phyloP scores from a whole-genome alignment of 2,329 filamentous ascomycete genomes.

The Pseudocercospora fijiensis region DNA sequence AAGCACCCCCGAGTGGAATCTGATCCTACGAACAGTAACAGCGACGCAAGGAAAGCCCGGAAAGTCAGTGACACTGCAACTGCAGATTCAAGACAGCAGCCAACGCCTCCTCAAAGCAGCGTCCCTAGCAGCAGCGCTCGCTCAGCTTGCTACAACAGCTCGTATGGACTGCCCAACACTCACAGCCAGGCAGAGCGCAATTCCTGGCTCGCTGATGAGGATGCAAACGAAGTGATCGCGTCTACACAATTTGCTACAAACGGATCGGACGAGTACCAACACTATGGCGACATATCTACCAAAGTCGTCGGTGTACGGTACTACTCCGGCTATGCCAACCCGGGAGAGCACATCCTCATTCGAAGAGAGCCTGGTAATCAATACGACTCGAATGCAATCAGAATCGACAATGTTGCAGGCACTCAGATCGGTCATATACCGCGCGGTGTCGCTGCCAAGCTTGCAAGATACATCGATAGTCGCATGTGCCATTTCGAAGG shows the following conservation, averaged over 20 bases:
- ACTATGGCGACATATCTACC: slow-evolving; percentile 45
- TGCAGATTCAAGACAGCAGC: not conserved
- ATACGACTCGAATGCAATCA: slow-evolving; percentile 70
- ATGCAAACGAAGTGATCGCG: slow-evolving; percentile 33
- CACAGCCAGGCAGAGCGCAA: slow-evolving; percentile 26
- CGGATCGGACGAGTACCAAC: slow-evolving; percentile 29
- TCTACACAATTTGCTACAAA: slow-evolving; percentile 36
- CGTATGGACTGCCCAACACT: slow-evolving; percentile 16
- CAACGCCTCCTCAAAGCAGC: slow-evolving; percentile 5
- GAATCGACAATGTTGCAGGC: slow-evolving; percentile 72
- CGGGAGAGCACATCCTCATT: slow-evolving; percentile 63
- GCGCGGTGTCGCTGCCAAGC: slow-evolving; percentile 63
- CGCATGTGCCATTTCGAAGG: slow-evolving; percentile 65
- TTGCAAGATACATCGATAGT: slow-evolving; percentile 69
- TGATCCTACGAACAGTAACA: slow-evolving; percentile 27
- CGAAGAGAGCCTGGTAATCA: slow-evolving; percentile 66
- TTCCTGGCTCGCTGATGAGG: slow-evolving; percentile 32
- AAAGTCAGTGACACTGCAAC: slow-evolving; percentile 2
- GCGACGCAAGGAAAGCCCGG: slow-evolving; percentile 10
- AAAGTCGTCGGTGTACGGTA: slow-evolving; percentile 63
- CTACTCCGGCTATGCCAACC: slow-evolving; percentile 55
- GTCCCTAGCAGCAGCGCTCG: slow-evolving; percentile 16
- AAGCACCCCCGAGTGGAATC: slow-evolving; percentile 29
- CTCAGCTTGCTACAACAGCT: slow-evolving; percentile 10
- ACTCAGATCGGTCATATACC: slow-evolving; percentile 78